Percentiles rank a stretch among this genome's conserved stretches.
phyloP scores from a whole-genome alignment of 306 rosid species.

The Begonia fuchsioides region DNA sequence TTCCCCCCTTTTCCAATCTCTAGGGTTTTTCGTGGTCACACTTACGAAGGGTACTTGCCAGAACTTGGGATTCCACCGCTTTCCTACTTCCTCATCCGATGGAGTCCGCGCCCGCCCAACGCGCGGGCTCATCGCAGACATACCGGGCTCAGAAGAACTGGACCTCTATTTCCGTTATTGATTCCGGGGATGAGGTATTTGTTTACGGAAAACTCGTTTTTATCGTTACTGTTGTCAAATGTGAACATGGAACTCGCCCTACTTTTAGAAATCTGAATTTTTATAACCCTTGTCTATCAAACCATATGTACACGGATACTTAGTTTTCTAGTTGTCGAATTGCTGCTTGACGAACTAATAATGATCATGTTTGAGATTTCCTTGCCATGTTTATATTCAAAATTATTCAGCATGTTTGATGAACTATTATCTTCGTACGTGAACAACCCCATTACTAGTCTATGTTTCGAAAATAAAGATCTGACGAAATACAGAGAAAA shows the following conservation, averaged over 20 bases:
- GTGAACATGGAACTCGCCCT: too few relatives aligned
- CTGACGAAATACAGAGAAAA: too few relatives aligned
- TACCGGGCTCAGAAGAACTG: conserved; percentile 31
- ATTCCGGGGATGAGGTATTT: conserved; percentile 45
- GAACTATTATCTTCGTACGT: too few relatives aligned
- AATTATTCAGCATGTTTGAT: too few relatives aligned
- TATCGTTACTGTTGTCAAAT: not conserved
- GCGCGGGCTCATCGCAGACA: conserved; percentile 57
- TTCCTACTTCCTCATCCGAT: conserved; percentile 19
- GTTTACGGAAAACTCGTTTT: conserved; percentile 21
- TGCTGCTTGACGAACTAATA: too few relatives aligned
- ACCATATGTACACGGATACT: too few relatives aligned
- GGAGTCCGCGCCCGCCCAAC: conserved; percentile 66
- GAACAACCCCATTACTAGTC: too few relatives aligned
- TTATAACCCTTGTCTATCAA: not conserved
- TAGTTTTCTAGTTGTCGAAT: too few relatives aligned
- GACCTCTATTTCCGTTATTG: conserved; percentile 5
- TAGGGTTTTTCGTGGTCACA: conserved; percentile 32
- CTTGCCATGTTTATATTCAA: too few relatives aligned
- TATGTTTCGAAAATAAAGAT: too few relatives aligned
- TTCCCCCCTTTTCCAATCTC: conserved; percentile 2
- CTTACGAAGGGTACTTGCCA: conserved; percentile 15
- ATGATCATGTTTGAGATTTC: too few relatives aligned
- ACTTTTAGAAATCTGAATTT: not conserved
- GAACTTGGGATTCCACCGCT: conserved; percentile 3